Base-by-base conservation (phyloP, 2,329 filamentous ascomycete species). In the Dactylellina sp. region DNA sequence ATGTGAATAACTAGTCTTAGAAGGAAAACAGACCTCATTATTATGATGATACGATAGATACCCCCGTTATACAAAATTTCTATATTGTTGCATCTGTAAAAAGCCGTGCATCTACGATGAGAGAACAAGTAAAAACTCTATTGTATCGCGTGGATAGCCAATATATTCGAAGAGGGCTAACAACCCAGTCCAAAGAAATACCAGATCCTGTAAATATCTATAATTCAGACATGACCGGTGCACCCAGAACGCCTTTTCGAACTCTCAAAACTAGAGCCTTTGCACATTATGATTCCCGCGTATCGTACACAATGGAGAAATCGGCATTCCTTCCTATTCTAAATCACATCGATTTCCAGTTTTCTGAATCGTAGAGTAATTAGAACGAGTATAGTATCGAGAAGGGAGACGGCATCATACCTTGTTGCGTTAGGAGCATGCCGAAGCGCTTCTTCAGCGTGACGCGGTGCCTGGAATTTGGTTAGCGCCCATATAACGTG, bases 391-490 rank as follows among this genome's bases (percentile, higher is more conserved):
- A 14, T 2, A 22, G 24, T 16, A 9, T 9, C 22, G 47, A 57
- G 16, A 3, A 18, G n/a, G n/a, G 14, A 16, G 4, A 18, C 1
- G 4, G 28, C n/a, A 22, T 12, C 53, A 35, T 77, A 78, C 87
- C 85, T 81, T 89, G 90, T 86, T 96, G 92, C 61, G 91, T 95
- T 81, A 97, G 84, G 75, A 98, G 88, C 76, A 97, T 86, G 53
- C 90, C 90, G 81, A 96, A 98, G 80, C 95, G 87, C 85, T 91
- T 93, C 89, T 97, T 97, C 80, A 98, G 86, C 18, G 93, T 96
- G 55, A 98, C 93, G 79, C 95, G 89, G 84, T 98, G 94, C 81
- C 92, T 91, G 65, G 11, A 5, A 25, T 11, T 7, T n/a, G 3
- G n/a, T 59, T 16, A 59, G 42, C 3, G 22, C 5, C 12, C 1